Percentiles rank a stretch among this genome's conserved stretches.
These are phyloP conservation scores for Dipteronia dyeriana DNA, from an alignment of 345 rosid species.

Conservation along the genomic window DNA sequence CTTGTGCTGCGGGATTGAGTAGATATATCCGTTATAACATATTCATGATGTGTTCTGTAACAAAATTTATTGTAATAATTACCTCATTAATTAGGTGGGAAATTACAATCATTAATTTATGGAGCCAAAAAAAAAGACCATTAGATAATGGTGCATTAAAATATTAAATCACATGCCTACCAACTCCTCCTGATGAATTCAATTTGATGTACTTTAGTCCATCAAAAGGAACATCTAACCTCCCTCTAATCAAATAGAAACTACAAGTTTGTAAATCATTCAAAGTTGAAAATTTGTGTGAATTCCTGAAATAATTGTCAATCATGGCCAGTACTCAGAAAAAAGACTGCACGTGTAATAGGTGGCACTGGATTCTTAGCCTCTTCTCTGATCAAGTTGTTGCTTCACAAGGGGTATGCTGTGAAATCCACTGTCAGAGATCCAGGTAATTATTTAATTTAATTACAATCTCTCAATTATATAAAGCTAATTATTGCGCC, in stretches of 20 bases:
- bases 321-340: constrained; percentile 27
- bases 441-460: too few relatives aligned
- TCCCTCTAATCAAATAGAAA: not conserved
- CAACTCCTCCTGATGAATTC: not conserved
- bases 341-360: constrained; percentile 61
- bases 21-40: too few relatives aligned
- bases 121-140: not conserved
- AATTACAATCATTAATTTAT: too few relatives aligned
- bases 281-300: not conserved
- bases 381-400: constrained; percentile 59
- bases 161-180: constrained; percentile 31
- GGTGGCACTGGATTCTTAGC: constrained; percentile 81
- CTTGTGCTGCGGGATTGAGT: too few relatives aligned
- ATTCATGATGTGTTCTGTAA: too few relatives aligned
- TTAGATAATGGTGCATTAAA: constrained; percentile 2
- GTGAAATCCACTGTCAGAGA: constrained; percentile 80
- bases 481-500: too few relatives aligned
- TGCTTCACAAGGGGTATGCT: constrained; percentile 68
- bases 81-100: too few relatives aligned
- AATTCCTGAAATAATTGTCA: not conserved
- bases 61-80: too few relatives aligned
- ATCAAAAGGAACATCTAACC: too few relatives aligned
- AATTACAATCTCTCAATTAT: too few relatives aligned
- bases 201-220: too few relatives aligned
- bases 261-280: not conserved